A percentile compares a stretch with the other conserved stretches of the same genome.
phyloP scores from a whole-genome alignment of 2,329 filamentous ascomycete species.

The Ramularia endophylla region DNA sequence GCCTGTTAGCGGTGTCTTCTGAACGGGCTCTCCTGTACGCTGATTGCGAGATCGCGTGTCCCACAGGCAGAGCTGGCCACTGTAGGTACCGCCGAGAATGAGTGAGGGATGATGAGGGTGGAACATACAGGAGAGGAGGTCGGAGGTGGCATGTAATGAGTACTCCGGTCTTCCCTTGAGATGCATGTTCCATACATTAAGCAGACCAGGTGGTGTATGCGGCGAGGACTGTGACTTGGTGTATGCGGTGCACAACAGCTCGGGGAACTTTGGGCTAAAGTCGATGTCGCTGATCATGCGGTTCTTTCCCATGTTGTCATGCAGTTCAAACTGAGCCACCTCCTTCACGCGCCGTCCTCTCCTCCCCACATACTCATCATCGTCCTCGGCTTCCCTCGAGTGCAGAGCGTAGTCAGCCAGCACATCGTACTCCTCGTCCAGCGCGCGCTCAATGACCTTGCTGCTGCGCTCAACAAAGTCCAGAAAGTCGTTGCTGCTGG shows the following conservation, averaged over 20 bases:
- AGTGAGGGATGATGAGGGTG: conserved; percentile 98
- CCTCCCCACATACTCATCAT: conserved; percentile 65
- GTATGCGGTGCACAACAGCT: conserved; percentile 88
- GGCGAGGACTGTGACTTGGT: conserved; percentile 68
- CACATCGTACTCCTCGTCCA: conserved; percentile 95
- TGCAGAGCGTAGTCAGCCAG: conserved; percentile 88
- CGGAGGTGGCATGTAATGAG: conserved; percentile 91
- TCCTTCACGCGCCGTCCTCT: conserved; percentile 75
- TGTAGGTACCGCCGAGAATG: conserved; percentile 93
- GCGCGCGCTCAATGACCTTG: conserved; percentile 91
- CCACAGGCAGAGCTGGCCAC: conserved; percentile 93
- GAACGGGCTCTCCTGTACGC: conserved; percentile 67
- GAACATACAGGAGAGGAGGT: conserved; percentile 92
- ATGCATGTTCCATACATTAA: conserved; percentile 96
- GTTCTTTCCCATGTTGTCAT: conserved; percentile 90
- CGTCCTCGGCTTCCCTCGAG: conserved; percentile 67
- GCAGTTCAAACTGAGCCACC: conserved; percentile 74
- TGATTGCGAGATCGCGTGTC: conserved; percentile 74
- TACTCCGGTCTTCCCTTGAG: conserved; percentile 93
- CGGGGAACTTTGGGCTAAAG: conserved; percentile 87
- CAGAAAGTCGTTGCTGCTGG: conserved; percentile 85
- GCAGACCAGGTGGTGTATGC: conserved; percentile 82
- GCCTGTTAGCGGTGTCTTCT: conserved; percentile 92
- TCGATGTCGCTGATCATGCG: conserved; percentile 96
- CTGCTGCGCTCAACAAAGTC: conserved; percentile 94